These are phyloP conservation scores for Exobasidium cylindrosporum DNA, from an alignment of 1,284 basidiomycete genomes.

Conservation along the genomic window DNA sequence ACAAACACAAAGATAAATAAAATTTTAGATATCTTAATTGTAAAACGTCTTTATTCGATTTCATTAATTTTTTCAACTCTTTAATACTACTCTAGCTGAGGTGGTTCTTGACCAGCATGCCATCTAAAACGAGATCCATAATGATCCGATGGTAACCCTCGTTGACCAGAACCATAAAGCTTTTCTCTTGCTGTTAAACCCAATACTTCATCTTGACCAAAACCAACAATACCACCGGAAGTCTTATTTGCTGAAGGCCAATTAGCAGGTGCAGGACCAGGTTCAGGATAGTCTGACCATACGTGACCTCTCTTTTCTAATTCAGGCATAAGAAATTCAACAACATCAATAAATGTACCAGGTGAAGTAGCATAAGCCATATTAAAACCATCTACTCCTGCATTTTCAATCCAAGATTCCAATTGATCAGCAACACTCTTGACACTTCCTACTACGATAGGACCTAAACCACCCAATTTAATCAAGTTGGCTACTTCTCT, in stretches of 20 bases:
- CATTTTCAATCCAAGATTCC: constrained; percentile 35
- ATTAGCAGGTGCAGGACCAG: constrained; percentile 12
- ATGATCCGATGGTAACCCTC: constrained; percentile 38
- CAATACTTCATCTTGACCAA: constrained; percentile 28
- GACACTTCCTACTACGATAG: constrained; percentile 36
- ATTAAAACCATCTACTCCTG: constrained; percentile 50
- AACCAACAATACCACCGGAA: constrained; percentile 16
- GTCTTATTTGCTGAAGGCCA: constrained; percentile 12
- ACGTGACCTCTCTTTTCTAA: constrained; percentile 43
- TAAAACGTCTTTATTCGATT: no score
- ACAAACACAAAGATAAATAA: not conserved
- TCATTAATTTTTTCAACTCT: constrained; percentile 1
- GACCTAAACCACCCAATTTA: constrained; percentile 51
- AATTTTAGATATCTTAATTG: no score
- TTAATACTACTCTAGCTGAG: constrained; percentile 3
- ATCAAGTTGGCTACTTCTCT: constrained; percentile 39
- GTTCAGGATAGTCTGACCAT: constrained; percentile 42
- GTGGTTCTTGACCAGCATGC: constrained; percentile 32
- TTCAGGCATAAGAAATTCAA: constrained; percentile 39
- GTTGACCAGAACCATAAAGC: constrained; percentile 45
- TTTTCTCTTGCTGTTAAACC: constrained; percentile 46
- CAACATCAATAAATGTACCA: constrained; percentile 43
- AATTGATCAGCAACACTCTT: constrained; percentile 36
- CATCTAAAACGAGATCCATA: constrained; percentile 45
- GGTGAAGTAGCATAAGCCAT: constrained; percentile 24